Base-by-base conservation (phyloP, 805 yeast species). In the Saccharomycopsis microspora region DNA sequence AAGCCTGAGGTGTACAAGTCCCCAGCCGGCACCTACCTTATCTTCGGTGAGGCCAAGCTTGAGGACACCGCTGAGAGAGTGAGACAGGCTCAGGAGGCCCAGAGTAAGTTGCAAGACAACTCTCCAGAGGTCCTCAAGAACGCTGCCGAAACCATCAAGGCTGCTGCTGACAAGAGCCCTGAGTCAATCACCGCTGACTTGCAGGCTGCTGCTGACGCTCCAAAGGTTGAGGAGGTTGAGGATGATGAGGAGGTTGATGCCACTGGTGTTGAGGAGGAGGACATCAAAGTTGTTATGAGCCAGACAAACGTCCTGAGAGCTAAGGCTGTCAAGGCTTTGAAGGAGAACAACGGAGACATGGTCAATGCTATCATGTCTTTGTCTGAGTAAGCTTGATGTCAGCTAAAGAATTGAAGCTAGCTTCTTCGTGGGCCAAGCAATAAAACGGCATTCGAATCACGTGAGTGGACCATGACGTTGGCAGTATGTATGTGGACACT, bases 21-120 rank as follows among this genome's bases (percentile, higher is more conserved):
- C 55, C 84, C 94, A 64, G 74, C 79, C 54, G 96, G 97, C 66
- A 82, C 95, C 60, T 93, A 85, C 76, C 82, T 90, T 61, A 97
- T 90, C 58, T 89, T 90, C 62, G 98, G 98, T 72, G 97, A 89
- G 73, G 95, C 96, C 65, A 85, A 87, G 78, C 84, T 85, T 59
- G 97, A 90, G 70, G 96, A 90, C 75, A 72, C 88, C 70, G 80
- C 82, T 72, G 81, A 85, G 71, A 82, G 88, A 76, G 76, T 85
- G 69, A 83, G 84, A 64, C 84, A 81, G 65, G 82, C 85, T 55
- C 85, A 82, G 67, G 85, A 85, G 63, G 85, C 85, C 57, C 85
- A 81, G 68, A 79, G 76, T 56, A 74, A 75, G 58, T 76, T 75
- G 54, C 69, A 69, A 57, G 71, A 69, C 54, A 72, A 70, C 56